Evolutionary conservation across 2,329 filamentous ascomycete species (phyloP).

Genomic region (Colletotrichum abscissum): DNA sequence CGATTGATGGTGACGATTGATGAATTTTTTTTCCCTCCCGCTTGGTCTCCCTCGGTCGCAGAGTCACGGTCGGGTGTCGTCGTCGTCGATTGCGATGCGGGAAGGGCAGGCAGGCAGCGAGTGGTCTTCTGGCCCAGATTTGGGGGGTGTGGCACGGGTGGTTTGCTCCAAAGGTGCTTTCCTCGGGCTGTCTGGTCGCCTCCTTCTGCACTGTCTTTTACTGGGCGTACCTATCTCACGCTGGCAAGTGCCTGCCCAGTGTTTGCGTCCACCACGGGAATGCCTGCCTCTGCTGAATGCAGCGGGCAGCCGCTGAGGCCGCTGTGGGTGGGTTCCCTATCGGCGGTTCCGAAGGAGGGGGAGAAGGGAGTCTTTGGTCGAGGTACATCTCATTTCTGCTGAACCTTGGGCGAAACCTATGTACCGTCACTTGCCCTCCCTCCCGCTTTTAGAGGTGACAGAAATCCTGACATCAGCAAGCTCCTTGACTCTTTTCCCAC

Average conservation of each 20-base stretch:
- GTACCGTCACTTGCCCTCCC: constrained; percentile 2
- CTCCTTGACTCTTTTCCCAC: neutral
- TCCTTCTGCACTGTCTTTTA: constrained; percentile 17
- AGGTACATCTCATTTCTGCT: neutral
- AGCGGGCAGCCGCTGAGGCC: neutral
- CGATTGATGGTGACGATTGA: constrained; percentile 30
- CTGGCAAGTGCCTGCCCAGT: constrained; percentile 11
- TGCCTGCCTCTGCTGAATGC: constrained; percentile 16
- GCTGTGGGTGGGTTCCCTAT: neutral
- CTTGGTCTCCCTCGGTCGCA: constrained; percentile 3
- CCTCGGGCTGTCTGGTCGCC: neutral
- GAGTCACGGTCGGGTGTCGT: constrained; percentile 10
- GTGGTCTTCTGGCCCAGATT: constrained; percentile 15
- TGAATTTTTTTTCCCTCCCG: neutral
- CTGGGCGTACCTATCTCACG: neutral
- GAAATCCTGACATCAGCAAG: neutral
- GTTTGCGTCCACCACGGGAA: constrained; percentile 25
- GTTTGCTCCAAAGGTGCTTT: neutral
- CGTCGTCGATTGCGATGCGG: constrained; percentile 34
- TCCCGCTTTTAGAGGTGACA: neutral
- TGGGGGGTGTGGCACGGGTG: neutral
- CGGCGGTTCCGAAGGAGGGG: constrained; percentile 23
- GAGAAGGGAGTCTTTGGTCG: neutral
- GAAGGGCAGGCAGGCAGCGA: neutral
- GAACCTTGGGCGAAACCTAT: neutral